Base-by-base conservation (phyloP, 2,329 filamentous ascomycete genomes). In the Thielaviopsis euricoi region DNA sequence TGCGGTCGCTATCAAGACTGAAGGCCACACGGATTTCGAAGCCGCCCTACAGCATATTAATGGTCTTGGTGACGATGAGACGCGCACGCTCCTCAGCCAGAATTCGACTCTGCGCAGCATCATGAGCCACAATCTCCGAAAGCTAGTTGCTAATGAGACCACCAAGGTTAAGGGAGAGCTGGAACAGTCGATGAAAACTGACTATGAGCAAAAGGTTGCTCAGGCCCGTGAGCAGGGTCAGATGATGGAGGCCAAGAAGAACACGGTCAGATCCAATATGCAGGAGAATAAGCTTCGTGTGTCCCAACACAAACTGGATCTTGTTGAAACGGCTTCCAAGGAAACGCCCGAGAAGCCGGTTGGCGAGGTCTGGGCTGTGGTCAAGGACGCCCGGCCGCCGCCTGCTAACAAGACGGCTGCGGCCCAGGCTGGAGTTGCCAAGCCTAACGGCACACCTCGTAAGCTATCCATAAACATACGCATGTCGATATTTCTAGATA, bases 341-440 rank as follows among this genome's bases (percentile, higher is more conserved):
- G 86, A 95, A 53, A 96, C 90, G 0, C 91, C 91, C 0, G 77
- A 91, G 64, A 83, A 82, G 67, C 81, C 89, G 0, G 89, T 97
- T 3, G 80, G 74, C 10, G 89, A 96, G 69, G 90, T 96, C 0
- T 96, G 88, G 87, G 82, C 56, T 43, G 54, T 51, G 29, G 58
- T 57, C 19, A 59, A 61, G 58, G 55, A 60, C 23, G n/a, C 54
- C 2, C 52, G 53, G 55, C 54, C 62, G 43, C 60, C 65, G 25
- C 57, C 62, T 37, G 23, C 61, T 1, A 59, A 48, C 13, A 55
- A 60, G 52, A 29, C 60, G 29, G 40, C 49, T 19, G 55, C 55
- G 5, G 17, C 57, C 23, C 48, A 59, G 12, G 6, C 19, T 19
- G 33, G 48, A 23, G 26, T 33, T 15, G 37, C 51, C n/a, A 58